Evolutionary conservation across 2,329 filamentous ascomycete genomes (phyloP), one percentile per base, ranked within the genome.

Genomic region (Hyphodiscus sp.): DNA sequence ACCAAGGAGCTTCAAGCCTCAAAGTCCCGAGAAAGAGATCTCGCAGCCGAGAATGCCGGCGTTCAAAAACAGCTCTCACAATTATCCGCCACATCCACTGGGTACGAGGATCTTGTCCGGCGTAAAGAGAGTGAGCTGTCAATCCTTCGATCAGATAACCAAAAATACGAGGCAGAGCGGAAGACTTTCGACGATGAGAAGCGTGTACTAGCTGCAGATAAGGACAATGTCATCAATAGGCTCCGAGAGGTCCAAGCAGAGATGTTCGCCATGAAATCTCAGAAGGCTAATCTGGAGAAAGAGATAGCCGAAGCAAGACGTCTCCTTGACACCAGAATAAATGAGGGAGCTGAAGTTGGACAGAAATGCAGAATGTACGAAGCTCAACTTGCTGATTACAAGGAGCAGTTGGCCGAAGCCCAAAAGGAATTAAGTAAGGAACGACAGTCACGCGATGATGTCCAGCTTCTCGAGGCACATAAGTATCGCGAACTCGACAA

Each of bases 91-190:
- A 96, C 92, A 0, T 96, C 92, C 0, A 95, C 91, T 0, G 90
- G 91, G 66, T 97, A 96, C 61, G 94, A 99, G 70, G 92, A 97
- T 63, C 80, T 97, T 44, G 87, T 99, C 20, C 82, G 91, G 20
- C 86, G 88, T 55, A 99, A 97, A 69, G 94, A 99, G 67, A 96
- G 91, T 68, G 95, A 99, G 67, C 76, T 99, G 19, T 80, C 86
- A 0, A 79, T 97, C 45, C 78, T 97, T 33, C 89, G 91, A 62
- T 83, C 84, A 11, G 94, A 99, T 68, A 82, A 91, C 58, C 88
- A 87, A 68, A 89, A 86, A 59, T 86, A 87, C 61, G 88, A 96
- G 67, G 82, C 85, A 49, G 91, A 96, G 63, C 87, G 86, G 29
- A 84, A 83, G 57, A 78, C 77, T 15, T 83, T 95, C 38, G 90